These are phyloP conservation scores for Lecanosticta acicola DNA, from an alignment of 2,329 filamentous ascomycete species.

Conservation along the genomic window DNA sequence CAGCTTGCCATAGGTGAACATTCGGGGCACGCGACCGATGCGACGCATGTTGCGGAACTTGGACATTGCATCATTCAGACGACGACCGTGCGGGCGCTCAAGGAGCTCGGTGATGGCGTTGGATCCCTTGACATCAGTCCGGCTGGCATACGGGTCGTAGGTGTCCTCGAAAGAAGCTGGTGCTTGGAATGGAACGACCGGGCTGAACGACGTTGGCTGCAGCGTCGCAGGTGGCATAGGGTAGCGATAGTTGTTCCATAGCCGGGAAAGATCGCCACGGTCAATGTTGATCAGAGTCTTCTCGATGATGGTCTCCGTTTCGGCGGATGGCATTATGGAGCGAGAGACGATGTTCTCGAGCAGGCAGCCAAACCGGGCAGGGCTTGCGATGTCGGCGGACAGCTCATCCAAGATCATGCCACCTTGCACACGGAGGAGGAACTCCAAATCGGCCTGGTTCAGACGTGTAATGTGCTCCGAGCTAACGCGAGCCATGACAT, in stretches of 20 bases:
- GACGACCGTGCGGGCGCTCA: slow-evolving; percentile 68
- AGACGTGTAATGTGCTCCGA: slow-evolving; percentile 55
- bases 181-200: slow-evolving; percentile 42
- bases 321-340: slow-evolving; percentile 49
- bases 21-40: slow-evolving; percentile 82
- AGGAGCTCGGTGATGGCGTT: slow-evolving; percentile 84
- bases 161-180: slow-evolving; percentile 64
- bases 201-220: slow-evolving; percentile 49
- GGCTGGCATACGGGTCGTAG: slow-evolving; percentile 85
- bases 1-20: slow-evolving; percentile 94
- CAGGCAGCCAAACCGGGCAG: slow-evolving; percentile 57
- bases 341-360: slow-evolving; percentile 53
- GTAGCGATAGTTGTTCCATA: slow-evolving; percentile 56
- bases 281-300: slow-evolving; percentile 53
- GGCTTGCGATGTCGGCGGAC: slow-evolving; percentile 51
- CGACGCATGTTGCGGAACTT: slow-evolving; percentile 92
- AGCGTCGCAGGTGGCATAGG: slow-evolving; percentile 38
- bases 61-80: slow-evolving; percentile 69
- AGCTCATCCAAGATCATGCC: slow-evolving; percentile 44
- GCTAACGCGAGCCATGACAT: slow-evolving; percentile 56
- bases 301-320: slow-evolving; percentile 54
- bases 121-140: slow-evolving; percentile 89
- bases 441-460: slow-evolving; percentile 48
- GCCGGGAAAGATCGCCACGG: slow-evolving; percentile 42
- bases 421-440: slow-evolving; percentile 57